These are phyloP conservation scores for Trichoderma semiorbis DNA, from an alignment of 2,329 filamentous ascomycete genomes.

Conservation along the genomic window DNA sequence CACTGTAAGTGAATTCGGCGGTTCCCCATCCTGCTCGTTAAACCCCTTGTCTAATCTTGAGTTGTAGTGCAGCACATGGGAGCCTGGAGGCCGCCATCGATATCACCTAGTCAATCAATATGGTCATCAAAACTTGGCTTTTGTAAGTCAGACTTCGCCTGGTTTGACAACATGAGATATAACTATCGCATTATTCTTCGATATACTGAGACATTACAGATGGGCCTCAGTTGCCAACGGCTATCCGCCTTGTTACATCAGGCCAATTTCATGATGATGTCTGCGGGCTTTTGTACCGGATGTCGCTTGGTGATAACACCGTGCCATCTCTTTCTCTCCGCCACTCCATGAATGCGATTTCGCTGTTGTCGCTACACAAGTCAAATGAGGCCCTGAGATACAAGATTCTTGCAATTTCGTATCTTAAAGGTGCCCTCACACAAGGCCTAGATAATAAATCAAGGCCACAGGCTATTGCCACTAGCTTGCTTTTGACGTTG, in stretches of 20 bases:
- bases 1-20: not conserved
- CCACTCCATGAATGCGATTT: slow-evolving; percentile 16
- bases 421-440: slow-evolving; percentile 6
- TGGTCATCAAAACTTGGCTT: slow-evolving; percentile 1
- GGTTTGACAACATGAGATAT: not conserved
- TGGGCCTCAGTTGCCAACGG: slow-evolving; percentile 4
- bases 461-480: slow-evolving; percentile 13
- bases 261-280: slow-evolving; percentile 9
- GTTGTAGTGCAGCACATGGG: slow-evolving; percentile 10
- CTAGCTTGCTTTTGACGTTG: slow-evolving; percentile 14
- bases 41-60: not conserved
- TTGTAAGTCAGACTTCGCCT: not conserved
- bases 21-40: not conserved
- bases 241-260: slow-evolving; percentile 14
- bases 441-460: slow-evolving; percentile 5
- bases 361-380: slow-evolving; percentile 5
- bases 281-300: slow-evolving; percentile 8
- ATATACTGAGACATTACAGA: not conserved
- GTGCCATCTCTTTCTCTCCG: slow-evolving; percentile 12
- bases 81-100: not conserved
- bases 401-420: slow-evolving; percentile 9
- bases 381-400: slow-evolving; percentile 7
- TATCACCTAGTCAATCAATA: not conserved
- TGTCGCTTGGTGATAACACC: slow-evolving; percentile 14
- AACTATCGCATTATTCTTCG: not conserved